Evolutionary conservation across 2,329 filamentous ascomycete species (phyloP), one percentile per base, ranked within the genome.

Genomic region (Aureobasidium uvarum): DNA sequence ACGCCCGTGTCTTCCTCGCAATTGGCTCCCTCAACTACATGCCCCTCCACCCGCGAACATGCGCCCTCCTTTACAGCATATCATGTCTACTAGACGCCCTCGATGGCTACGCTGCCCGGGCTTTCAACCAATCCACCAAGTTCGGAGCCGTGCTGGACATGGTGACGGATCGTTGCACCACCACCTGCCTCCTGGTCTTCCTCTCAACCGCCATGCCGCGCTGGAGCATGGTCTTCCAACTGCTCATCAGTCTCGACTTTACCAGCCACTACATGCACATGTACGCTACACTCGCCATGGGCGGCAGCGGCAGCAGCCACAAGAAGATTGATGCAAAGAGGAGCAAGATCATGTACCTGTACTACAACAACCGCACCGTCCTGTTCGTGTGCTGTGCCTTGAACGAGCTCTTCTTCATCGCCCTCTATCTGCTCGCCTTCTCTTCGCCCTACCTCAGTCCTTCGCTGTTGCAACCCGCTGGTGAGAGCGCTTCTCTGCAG

Each of bases 211-310:
- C 95, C 23, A 99, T 96, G 80, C 95, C 95, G 5, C 86, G 93
- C 66, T 98, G 92, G 89, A 88, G 91, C 69, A 92, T 98, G 71
- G 75, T 98, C 66, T 99, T 99, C 84, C 95, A 99, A 81, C 86
- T 89, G 51, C 81, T 99, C 74, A 96, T 99, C 77, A 90, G 89
- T 64, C 81, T 99, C 72, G 95, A 99, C 78, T 84, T 99, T 69
- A 90, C 95, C 33, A 96, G 92, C 76, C 95, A 99, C 79, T 99
- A 98, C 77, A 94, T 98, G 83, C 95, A 99, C 81, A 99, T 99
- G 95, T 98, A 96, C 76, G 91, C 93, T 14, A 96, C 92, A 0
- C 81, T 97, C 73, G 88, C 89, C 69, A 95, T 96, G 86, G 92
- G 90, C 63, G 92, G 91, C 62, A 84, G 86, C 63, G 85, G 87